Evolutionary conservation across 495 filamentous ascomycete species (phyloP).

Genomic region (Penicillium roqueforti): DNA sequence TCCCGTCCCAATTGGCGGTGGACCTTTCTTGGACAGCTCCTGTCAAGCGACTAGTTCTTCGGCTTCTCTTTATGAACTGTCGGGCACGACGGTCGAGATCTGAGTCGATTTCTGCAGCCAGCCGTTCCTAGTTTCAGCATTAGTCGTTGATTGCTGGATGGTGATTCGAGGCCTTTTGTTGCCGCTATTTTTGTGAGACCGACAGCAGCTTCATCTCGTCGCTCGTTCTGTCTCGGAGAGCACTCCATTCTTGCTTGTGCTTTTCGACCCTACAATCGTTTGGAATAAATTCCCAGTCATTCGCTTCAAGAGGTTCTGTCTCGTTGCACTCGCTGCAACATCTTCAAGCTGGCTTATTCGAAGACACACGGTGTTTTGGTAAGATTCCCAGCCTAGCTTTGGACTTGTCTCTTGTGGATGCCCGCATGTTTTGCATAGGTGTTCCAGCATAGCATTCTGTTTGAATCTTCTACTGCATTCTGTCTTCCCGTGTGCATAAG

Average conservation of each 20-base stretch:
- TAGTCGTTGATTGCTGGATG: constrained; percentile 28
- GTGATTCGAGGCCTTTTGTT: constrained; percentile 36
- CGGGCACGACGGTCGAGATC: constrained; percentile 23
- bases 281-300: constrained; percentile 47
- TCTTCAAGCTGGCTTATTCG: constrained; percentile 53
- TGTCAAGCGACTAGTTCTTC: constrained; percentile 21
- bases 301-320: constrained; percentile 45
- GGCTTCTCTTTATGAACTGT: constrained; percentile 22
- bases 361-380: constrained; percentile 49
- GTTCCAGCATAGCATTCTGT: constrained; percentile 14
- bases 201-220: constrained; percentile 40
- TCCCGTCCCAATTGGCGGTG: constrained; percentile 14
- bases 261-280: constrained; percentile 39
- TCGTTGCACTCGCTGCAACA: constrained; percentile 49
- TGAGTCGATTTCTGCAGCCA: constrained; percentile 36
- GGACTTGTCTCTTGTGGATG: constrained; percentile 21
- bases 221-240: constrained; percentile 46
- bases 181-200: constrained; percentile 28
- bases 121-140: constrained; percentile 32
- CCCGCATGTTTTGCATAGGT: constrained; percentile 20
- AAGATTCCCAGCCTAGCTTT: constrained; percentile 30
- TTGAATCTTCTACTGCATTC: constrained; percentile 15
- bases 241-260: constrained; percentile 25
- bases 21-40: background rate
- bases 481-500: constrained; percentile 9